These are phyloP conservation scores for Penicillium verrucosum DNA, from an alignment of 2,329 filamentous ascomycete genomes.

Conservation along the genomic window DNA sequence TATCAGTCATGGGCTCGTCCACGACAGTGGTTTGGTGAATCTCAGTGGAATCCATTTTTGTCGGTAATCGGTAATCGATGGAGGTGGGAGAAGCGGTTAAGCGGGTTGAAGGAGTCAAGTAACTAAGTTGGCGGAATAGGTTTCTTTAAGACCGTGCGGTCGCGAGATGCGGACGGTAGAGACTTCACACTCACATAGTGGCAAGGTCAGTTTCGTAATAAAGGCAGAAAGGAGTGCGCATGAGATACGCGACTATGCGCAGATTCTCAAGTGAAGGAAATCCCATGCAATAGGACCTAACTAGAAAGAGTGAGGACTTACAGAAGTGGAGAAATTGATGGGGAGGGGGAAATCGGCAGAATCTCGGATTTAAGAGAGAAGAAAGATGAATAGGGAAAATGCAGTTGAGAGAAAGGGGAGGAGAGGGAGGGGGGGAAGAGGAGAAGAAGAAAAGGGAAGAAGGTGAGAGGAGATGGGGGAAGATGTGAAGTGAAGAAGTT, in stretches of 20 bases:
- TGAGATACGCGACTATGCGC: not conserved
- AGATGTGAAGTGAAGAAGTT: slow-evolving; percentile 14
- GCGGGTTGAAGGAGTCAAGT: slow-evolving; percentile 12
- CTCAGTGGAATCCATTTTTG: slow-evolving; percentile 61
- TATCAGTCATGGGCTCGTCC: slow-evolving; percentile 60
- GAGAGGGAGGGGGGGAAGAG: slow-evolving; percentile 18
- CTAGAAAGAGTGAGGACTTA: slow-evolving; percentile 12
- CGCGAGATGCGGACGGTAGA: slow-evolving; percentile 6
- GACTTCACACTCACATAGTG: slow-evolving; percentile 5
- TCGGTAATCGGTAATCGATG: slow-evolving; percentile 3
- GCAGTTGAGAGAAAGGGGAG: slow-evolving; percentile 9
- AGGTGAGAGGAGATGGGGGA: slow-evolving; percentile 5
- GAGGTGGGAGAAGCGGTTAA: slow-evolving; percentile 24
- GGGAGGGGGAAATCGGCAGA: slow-evolving; percentile 20
- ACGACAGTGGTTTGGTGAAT: slow-evolving; percentile 54
- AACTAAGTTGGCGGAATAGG: slow-evolving; percentile 9
- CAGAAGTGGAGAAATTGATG: slow-evolving; percentile 26
- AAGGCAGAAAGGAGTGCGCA: slow-evolving; percentile 7
- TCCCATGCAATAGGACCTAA: slow-evolving; percentile 1
- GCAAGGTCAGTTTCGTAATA: slow-evolving; percentile 6
- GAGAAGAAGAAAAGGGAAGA: slow-evolving; percentile 12
- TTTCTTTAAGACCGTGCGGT: slow-evolving; percentile 4
- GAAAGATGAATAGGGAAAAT: slow-evolving; percentile 1
- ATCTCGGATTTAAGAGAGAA: slow-evolving; percentile 15
- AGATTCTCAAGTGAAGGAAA: not conserved